Conservation (phyloP, 2,329 filamentous ascomycete genomes). For the Capronia epimyces region DNA sequence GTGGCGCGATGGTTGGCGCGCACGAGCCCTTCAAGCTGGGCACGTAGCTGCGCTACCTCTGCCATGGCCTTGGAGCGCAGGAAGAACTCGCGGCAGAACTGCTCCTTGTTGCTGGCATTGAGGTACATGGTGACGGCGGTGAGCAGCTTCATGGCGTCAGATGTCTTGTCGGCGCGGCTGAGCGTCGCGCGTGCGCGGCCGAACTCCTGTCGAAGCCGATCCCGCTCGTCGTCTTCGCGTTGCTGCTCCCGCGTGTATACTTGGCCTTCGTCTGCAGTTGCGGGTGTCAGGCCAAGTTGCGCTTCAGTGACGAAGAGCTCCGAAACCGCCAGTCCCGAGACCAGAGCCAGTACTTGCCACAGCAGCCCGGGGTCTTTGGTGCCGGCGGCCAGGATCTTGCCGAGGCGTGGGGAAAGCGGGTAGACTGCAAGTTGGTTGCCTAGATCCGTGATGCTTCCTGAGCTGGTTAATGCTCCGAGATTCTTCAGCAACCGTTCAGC, state of each 20-base stretch:
- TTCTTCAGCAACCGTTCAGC: conserved; percentile 84
- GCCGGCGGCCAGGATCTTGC: conserved; percentile 85
- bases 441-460: conserved; percentile 69
- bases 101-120: conserved; percentile 59
- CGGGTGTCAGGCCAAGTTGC: conserved; percentile 59
- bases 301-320: conserved; percentile 82
- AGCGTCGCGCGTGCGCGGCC: conserved; percentile 73
- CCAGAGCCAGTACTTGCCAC: conserved; percentile 78
- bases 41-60: conserved; percentile 76
- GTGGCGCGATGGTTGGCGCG: conserved; percentile 60
- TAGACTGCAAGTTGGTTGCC: conserved; percentile 82
- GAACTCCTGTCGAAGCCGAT: conserved; percentile 58
- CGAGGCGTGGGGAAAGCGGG: conserved; percentile 82
- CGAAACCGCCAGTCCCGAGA: conserved; percentile 79
- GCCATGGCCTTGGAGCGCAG: conserved; percentile 80
- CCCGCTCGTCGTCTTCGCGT: conserved; percentile 63
- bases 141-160: conserved; percentile 84
- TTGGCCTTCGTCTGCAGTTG: conserved; percentile 40
- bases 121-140: conserved; percentile 78
- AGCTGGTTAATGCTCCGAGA: conserved; percentile 67
- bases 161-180: conserved; percentile 71
- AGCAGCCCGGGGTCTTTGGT: conserved; percentile 69
- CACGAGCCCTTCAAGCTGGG: conserved; percentile 76
- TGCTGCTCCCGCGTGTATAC: conserved; percentile 61
- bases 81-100: conserved; percentile 78